A percentile compares a stretch with the other conserved stretches of the same genome.
Evolutionary conservation across 2,329 filamentous ascomycete genomes (phyloP).

Genomic region (Clarireedia monteithiana): DNA sequence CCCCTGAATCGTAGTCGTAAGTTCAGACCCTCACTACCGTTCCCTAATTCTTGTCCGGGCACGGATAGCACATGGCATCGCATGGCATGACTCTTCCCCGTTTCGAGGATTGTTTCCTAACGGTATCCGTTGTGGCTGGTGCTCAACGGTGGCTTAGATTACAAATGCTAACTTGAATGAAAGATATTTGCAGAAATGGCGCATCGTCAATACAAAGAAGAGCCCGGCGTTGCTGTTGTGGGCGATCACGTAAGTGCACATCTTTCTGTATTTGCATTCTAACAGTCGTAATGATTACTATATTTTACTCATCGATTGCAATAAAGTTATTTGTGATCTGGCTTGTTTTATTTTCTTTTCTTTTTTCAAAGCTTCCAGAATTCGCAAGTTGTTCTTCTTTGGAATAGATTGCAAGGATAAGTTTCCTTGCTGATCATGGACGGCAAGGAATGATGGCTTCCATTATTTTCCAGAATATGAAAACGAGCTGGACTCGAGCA

Average conservation of each 20-base stretch:
- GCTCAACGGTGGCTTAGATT: slow-evolving; percentile 11
- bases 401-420: slow-evolving; percentile 9
- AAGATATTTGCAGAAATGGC: slow-evolving; percentile 20
- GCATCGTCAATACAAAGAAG: slow-evolving; percentile 38
- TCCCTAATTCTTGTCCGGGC: slow-evolving; percentile 14
- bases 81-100: slow-evolving; percentile 18
- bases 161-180: slow-evolving; percentile 17
- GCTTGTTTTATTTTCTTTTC: background rate
- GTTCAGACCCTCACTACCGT: slow-evolving; percentile 15
- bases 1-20: slow-evolving; percentile 14
- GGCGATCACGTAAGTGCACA: slow-evolving; percentile 37
- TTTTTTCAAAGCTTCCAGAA: slow-evolving; percentile 1
- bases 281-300: background rate
- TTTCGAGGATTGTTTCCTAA: slow-evolving; percentile 2
- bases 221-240: slow-evolving; percentile 28
- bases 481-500: slow-evolving; percentile 15
- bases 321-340: slow-evolving; percentile 2
- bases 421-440: slow-evolving; percentile 1
- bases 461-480: slow-evolving; percentile 25
- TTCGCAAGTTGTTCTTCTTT: slow-evolving; percentile 23
- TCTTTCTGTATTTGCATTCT: slow-evolving; percentile 15
- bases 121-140: slow-evolving; percentile 6
- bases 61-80: slow-evolving; percentile 23
- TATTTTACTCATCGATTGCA: background rate
- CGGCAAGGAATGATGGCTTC: slow-evolving; percentile 18